Percentiles rank a stretch among this genome's conserved stretches.
Evolutionary conservation across 192 early-diverging fungal species (phyloP).

Genomic region (Coemansia sp.): DNA sequence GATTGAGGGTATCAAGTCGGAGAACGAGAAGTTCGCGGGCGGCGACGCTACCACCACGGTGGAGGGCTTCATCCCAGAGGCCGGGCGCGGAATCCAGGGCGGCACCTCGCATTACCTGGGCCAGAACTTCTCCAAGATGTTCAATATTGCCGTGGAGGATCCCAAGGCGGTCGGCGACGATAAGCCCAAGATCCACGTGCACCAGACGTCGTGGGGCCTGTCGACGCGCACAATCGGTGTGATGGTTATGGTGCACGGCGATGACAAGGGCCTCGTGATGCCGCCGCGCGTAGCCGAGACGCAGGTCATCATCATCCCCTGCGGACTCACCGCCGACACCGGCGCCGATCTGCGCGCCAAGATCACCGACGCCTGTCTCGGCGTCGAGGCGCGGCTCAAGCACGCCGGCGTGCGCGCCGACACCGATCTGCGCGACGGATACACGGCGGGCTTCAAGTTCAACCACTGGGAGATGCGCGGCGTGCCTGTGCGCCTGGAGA

Average conservation of each 20-base stretch:
- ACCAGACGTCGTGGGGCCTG: constrained; percentile 99
- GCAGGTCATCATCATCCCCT: constrained; percentile 92
- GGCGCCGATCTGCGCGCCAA: constrained; percentile 69
- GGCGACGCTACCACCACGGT: constrained; percentile 97
- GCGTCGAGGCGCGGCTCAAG: constrained; percentile 68
- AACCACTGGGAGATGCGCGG: constrained; percentile 99
- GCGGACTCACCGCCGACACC: constrained; percentile 89
- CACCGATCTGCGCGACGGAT: constrained; percentile 76
- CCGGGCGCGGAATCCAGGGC: constrained; percentile 97
- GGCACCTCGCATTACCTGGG: constrained; percentile 98
- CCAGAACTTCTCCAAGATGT: constrained; percentile 99
- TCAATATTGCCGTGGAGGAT: constrained; percentile 90
- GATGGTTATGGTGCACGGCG: constrained; percentile 99
- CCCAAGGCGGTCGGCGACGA: constrained; percentile 61
- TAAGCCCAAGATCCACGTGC: constrained; percentile 78
- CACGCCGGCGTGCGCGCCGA: constrained; percentile 75
- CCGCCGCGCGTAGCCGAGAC: constrained; percentile 89
- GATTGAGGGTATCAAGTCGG: constrained; percentile 94
- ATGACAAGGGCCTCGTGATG: constrained; percentile 97
- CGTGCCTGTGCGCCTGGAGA: constrained; percentile 94
- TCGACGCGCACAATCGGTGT: constrained; percentile 97
- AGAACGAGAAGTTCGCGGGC: constrained; percentile 99
- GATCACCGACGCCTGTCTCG: constrained; percentile 71
- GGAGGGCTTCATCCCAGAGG: constrained; percentile 95
- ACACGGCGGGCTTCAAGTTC: constrained; percentile 97